These are phyloP conservation scores for Myxozyma vanderwaltii DNA, from an alignment of 805 yeast genomes.

Conservation along the genomic window DNA sequence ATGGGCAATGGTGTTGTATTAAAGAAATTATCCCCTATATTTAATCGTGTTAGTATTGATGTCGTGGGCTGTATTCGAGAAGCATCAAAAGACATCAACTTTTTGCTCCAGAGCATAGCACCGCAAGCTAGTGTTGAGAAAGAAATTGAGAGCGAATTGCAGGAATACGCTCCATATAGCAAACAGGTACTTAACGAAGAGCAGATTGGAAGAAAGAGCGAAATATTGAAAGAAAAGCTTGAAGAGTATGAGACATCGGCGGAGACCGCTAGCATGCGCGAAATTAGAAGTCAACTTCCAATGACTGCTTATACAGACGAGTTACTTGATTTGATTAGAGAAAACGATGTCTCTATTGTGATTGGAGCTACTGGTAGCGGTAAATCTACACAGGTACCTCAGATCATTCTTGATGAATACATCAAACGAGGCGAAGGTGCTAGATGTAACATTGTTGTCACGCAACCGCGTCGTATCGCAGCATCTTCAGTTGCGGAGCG, in stretches of 20 bases:
- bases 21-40: conserved; percentile 11
- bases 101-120: background rate
- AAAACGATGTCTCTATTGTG: conserved; percentile 29
- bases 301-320: conserved; percentile 17
- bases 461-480: conserved; percentile 38
- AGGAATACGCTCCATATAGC: background rate
- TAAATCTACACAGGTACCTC: conserved; percentile 38
- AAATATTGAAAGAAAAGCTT: background rate
- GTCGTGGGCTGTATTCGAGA: conserved; percentile 13
- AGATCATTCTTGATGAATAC: conserved; percentile 33
- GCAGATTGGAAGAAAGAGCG: background rate
- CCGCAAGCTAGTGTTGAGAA: conserved; percentile 2
- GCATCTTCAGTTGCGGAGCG: conserved; percentile 64
- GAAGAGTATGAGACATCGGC: conserved; percentile 3
- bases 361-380: conserved; percentile 38
- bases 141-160: conserved; percentile 8
- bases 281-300: conserved; percentile 21
- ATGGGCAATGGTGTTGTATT: conserved; percentile 18
- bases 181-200: background rate
- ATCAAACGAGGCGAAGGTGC: conserved; percentile 23
- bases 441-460: conserved; percentile 32
- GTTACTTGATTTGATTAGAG: conserved; percentile 24
- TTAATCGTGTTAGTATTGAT: background rate
- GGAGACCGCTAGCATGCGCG: conserved; percentile 16
- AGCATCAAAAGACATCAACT: conserved; percentile 6